phyloP scores from a whole-genome alignment of 164 flowering plant genomes.

The Stephania japonica region DNA sequence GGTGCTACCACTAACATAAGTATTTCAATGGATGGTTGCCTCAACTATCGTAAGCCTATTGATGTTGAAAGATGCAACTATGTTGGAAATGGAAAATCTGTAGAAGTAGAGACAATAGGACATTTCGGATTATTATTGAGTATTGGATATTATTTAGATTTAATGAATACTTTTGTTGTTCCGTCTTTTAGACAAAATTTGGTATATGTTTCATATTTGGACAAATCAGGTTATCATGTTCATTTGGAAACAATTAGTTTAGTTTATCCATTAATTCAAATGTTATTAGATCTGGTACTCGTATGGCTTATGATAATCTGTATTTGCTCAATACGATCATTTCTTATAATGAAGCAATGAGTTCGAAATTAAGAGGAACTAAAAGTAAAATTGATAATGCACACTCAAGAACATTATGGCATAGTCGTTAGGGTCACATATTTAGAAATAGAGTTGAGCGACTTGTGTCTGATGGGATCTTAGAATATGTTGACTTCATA shows the following conservation, averaged over 20 bases:
- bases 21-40: constrained; percentile 18
- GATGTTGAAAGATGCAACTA: constrained; percentile 25
- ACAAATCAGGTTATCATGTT: constrained; percentile 14
- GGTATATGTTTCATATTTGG: constrained; percentile 15
- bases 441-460: too few species aligned
- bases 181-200: constrained; percentile 12
- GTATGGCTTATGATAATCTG: not conserved
- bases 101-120: not conserved
- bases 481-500: not conserved
- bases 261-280: constrained; percentile 4
- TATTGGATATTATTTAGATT: constrained; percentile 9
- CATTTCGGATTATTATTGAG: too few species aligned
- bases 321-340: not conserved
- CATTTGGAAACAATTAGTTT: not conserved
- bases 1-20: too few species aligned
- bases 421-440: constrained; percentile 5
- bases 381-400: constrained; percentile 14
- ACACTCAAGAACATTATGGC: constrained; percentile 12
- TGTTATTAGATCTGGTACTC: constrained; percentile 6
- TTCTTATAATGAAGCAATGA: constrained; percentile 5
- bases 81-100: constrained; percentile 17
- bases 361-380: not conserved
- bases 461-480: too few species aligned
- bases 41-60: constrained; percentile 13
- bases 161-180: constrained; percentile 6